These are phyloP conservation scores for Pythium oligandrum DNA, from an alignment of 352 stramenopile species.

Conservation along the genomic window DNA sequence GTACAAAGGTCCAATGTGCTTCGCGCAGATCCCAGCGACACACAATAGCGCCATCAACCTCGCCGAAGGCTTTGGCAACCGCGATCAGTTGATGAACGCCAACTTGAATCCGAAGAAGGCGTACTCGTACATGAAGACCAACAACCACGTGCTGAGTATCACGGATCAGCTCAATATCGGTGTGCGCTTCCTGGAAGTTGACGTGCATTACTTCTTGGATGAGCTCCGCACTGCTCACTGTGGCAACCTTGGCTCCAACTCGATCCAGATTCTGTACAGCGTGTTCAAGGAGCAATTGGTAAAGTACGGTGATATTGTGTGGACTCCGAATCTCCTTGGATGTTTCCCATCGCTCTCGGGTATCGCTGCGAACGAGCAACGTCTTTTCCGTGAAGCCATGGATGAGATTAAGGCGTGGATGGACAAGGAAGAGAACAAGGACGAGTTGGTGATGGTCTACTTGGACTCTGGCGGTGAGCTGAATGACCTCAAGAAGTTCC, in stretches of 20 bases:
- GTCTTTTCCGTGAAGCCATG: slow-evolving; percentile 25
- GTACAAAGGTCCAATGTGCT: slow-evolving; percentile 34
- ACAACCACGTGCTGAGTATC: slow-evolving; percentile 56
- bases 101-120: slow-evolving; percentile 33
- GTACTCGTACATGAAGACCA: slow-evolving; percentile 59
- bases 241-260: slow-evolving; percentile 34
- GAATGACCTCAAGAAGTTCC: slow-evolving; percentile 19
- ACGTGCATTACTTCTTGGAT: slow-evolving; percentile 60
- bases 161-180: slow-evolving; percentile 53
- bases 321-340: slow-evolving; percentile 41
- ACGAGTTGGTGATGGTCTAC: slow-evolving; percentile 45
- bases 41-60: slow-evolving; percentile 3
- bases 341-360: slow-evolving; percentile 59
- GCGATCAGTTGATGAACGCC: slow-evolving; percentile 51
- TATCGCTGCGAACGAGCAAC: slow-evolving; percentile 42
- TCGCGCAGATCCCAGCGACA: slow-evolving; percentile 37
- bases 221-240: slow-evolving; percentile 57
- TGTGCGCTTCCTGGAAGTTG: slow-evolving; percentile 55
- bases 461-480: slow-evolving; percentile 48
- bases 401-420: slow-evolving; percentile 47
- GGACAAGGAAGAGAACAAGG: slow-evolving; percentile 24
- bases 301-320: slow-evolving; percentile 38
- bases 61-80: slow-evolving; percentile 49
- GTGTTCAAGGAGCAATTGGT: slow-evolving; percentile 32
- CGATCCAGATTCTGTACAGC: slow-evolving; percentile 31